Percentiles rank a stretch among this genome's conserved stretches.
Conservation (phyloP, 2,329 filamentous ascomycete genomes). For the Lecanicillium sp. region DNA sequence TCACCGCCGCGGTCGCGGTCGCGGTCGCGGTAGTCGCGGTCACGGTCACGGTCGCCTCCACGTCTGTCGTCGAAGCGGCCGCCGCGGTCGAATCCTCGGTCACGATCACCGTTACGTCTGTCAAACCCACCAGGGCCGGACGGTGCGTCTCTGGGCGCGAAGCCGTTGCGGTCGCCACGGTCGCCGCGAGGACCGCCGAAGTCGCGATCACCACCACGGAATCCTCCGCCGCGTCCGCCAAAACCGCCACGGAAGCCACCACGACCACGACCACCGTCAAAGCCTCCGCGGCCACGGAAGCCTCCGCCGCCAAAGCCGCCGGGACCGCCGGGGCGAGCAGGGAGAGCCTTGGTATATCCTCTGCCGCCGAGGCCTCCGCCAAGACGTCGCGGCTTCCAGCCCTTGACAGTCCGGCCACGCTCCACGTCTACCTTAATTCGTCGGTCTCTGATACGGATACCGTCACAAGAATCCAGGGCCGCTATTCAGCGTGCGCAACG, state of each 20-base stretch:
- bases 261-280: constrained; percentile 38
- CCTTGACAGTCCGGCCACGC: constrained; percentile 86
- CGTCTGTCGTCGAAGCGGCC: constrained; percentile 38
- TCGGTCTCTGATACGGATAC: constrained; percentile 86
- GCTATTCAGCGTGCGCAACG: constrained; percentile 62
- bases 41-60: constrained; percentile 40
- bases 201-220: constrained; percentile 39
- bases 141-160: constrained; percentile 52
- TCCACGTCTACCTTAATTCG: constrained; percentile 94
- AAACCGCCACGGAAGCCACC: constrained; percentile 45
- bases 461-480: constrained; percentile 80
- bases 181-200: constrained; percentile 25
- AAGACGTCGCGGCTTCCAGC: constrained; percentile 86
- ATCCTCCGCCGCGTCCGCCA: constrained; percentile 52
- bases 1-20: constrained; percentile 40
- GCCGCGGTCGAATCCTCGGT: constrained; percentile 37
- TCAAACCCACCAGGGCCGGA: constrained; percentile 50
- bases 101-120: constrained; percentile 41
- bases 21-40: constrained; percentile 38
- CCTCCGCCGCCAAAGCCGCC: constrained; percentile 49
- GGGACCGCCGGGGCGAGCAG: constrained; percentile 62
- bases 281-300: constrained; percentile 39
- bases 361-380: constrained; percentile 89
- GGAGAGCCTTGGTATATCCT: constrained; percentile 79
- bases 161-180: constrained; percentile 40